phyloP scores from a whole-genome alignment of 2,329 filamentous ascomycete species.

The Paraphaeosphaeria sporulosa region DNA sequence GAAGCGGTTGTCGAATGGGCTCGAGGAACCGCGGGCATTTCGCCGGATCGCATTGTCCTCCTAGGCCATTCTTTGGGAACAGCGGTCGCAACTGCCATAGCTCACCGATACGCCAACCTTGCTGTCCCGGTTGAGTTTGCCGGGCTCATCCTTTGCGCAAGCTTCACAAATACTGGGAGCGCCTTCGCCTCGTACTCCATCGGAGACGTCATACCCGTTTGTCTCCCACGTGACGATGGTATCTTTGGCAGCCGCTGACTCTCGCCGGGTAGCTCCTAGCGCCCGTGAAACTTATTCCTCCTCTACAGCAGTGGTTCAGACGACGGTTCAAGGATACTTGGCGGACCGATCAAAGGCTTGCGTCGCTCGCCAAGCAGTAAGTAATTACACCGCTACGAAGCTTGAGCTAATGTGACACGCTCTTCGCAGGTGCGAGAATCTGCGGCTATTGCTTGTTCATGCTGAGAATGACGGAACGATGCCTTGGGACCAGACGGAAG shows the following conservation, averaged over 20 bases:
- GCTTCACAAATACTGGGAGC: slow-evolving; percentile 77
- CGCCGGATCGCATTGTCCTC: slow-evolving; percentile 77
- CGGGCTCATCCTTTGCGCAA: slow-evolving; percentile 79
- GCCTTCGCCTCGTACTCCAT: slow-evolving; percentile 81
- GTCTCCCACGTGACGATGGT: neutral
- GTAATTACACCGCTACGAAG: slow-evolving; percentile 6
- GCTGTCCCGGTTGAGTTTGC: slow-evolving; percentile 75
- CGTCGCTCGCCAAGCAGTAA: slow-evolving; percentile 56
- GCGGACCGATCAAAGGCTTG: slow-evolving; percentile 74
- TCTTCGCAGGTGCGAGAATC: slow-evolving; percentile 21
- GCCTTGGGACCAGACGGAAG: slow-evolving; percentile 45
- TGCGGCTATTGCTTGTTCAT: slow-evolving; percentile 44
- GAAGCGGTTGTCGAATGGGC: slow-evolving; percentile 78
- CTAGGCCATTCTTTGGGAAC: slow-evolving; percentile 90
- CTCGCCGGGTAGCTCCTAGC: slow-evolving; percentile 62
- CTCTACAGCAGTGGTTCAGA: slow-evolving; percentile 69
- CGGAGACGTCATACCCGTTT: slow-evolving; percentile 72
- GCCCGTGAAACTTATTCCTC: slow-evolving; percentile 73
- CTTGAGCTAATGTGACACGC: slow-evolving; percentile 9
- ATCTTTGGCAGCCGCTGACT: neutral
- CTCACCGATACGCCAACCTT: slow-evolving; percentile 69
- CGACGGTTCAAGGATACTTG: slow-evolving; percentile 78
- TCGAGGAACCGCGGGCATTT: slow-evolving; percentile 69
- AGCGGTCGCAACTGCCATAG: slow-evolving; percentile 78
- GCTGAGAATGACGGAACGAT: slow-evolving; percentile 45